phyloP scores from a whole-genome alignment of 179 eudicot species.

The Sideroxylon spinosum region DNA sequence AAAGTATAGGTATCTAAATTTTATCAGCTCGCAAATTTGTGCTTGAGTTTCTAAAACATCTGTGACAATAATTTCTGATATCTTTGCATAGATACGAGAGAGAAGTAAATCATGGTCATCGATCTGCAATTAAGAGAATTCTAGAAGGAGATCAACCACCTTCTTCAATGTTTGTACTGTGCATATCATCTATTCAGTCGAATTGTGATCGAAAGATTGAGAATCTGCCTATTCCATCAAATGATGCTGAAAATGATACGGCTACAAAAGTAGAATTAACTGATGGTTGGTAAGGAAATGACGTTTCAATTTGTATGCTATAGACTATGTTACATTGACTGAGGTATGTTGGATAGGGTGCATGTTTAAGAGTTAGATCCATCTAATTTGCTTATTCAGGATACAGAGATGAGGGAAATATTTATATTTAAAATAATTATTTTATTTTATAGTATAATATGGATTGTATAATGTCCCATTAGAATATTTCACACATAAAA shows the following conservation, averaged over 20 bases:
- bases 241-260: slow-evolving; percentile 26
- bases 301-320: background rate
- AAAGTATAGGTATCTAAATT: slow-evolving; percentile 55
- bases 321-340: too few relatives aligned
- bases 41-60: slow-evolving; percentile 4
- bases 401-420: too few relatives aligned
- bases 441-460: too few relatives aligned
- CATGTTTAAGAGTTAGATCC: too few relatives aligned
- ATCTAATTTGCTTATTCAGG: too few relatives aligned
- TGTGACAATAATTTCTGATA: slow-evolving; percentile 15
- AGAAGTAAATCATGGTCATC: slow-evolving; percentile 88
- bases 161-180: slow-evolving; percentile 71
- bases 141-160: slow-evolving; percentile 88
- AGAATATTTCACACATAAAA: too few relatives aligned
- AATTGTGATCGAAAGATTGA: slow-evolving; percentile 22
- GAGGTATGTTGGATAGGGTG: too few relatives aligned
- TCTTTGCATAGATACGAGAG: slow-evolving; percentile 67
- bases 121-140: slow-evolving; percentile 80
- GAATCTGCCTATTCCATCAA: slow-evolving; percentile 25
- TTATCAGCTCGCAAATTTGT: background rate
- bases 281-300: slow-evolving; percentile 75
- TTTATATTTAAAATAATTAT: too few relatives aligned
- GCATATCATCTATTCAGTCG: slow-evolving; percentile 59
- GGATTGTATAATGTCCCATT: too few relatives aligned
- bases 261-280: slow-evolving; percentile 59